Base-by-base conservation (phyloP, 305 asterid genomes). In the Stenogyne calaminthoides region DNA sequence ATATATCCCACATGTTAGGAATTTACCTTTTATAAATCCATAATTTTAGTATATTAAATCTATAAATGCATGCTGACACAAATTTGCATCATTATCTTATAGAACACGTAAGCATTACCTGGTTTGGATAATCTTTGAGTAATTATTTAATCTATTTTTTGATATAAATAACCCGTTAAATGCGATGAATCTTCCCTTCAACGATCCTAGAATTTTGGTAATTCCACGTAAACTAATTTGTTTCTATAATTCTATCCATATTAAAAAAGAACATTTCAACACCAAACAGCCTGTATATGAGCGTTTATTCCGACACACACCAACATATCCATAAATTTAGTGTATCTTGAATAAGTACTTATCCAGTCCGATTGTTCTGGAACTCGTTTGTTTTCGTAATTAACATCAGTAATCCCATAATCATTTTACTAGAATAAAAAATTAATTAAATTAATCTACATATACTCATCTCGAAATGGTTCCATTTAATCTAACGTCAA, bases 31-130 rank as follows among this genome's bases (percentile, higher is more conserved):
- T 32, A 25, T 25, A 32, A 32, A 32, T 32, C 36, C 2, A 27
- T 3, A 1, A 27, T 27, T 27, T 1, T 3, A 27, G 1, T 27
- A 3, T 27, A 27, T 27, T 27, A 27, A 27, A 27, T 27, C 32
- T 27, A 27, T 4, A 4, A 49, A 51, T 52, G 18, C 29, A 15
- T 19, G 61, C 78, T 80, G 83, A 80, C 80, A 51, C 8, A n/a
- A n/a, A n/a, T n/a, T n/a, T 20, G 73, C 80, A 67, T 25, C 70
- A 73, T 69, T 74, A 80, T 80, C 84, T 62, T 55, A 18, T 44
- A 2, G 15, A 20, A 11, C 25, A 70, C 25, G 20, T 19, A 19
- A 19, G 6, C 39, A 4, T 49, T 11, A 46, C 42, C 9, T 51
- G 7, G 36, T 32, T 5, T 32, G 55, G 22, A 51, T 65, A 36